Evolutionary conservation across 2,329 filamentous ascomycete species (phyloP).

Genomic region (Penicillium sp.): DNA sequence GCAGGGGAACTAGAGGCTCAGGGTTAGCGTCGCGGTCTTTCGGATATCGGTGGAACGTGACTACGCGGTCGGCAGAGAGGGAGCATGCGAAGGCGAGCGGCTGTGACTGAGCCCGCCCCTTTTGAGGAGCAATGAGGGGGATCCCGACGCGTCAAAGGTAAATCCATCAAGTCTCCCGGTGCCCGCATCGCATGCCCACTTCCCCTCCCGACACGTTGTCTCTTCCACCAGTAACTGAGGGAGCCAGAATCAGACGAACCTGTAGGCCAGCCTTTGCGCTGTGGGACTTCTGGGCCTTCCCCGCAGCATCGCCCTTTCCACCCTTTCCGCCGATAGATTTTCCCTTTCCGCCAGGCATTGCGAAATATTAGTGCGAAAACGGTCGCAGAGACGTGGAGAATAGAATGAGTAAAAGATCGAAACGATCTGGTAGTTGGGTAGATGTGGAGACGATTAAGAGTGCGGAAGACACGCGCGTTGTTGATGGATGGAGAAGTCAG

Average conservation of each 20-base stretch:
- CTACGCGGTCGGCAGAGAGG: neutral
- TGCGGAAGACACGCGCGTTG: constrained; percentile 39
- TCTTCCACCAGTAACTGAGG: neutral
- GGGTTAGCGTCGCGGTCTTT: constrained; percentile 18
- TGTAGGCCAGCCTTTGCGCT: constrained; percentile 93
- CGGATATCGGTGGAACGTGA: neutral
- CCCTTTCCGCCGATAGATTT: constrained; percentile 90
- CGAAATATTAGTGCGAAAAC: constrained; percentile 26
- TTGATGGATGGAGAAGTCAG: constrained; percentile 48
- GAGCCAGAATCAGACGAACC: constrained; percentile 59
- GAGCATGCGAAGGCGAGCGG: constrained; percentile 10
- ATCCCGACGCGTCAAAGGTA: constrained; percentile 21
- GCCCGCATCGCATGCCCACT: constrained; percentile 8
- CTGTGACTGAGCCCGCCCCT: constrained; percentile 4
- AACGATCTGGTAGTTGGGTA: constrained; percentile 26
- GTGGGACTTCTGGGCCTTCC: constrained; percentile 91
- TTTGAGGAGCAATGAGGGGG: constrained; percentile 13
- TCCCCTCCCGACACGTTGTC: neutral
- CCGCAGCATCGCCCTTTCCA: constrained; percentile 76
- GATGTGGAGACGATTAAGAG: constrained; percentile 33
- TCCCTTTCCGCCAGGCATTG: constrained; percentile 88
- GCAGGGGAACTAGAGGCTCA: constrained; percentile 79
- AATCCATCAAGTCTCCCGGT: constrained; percentile 12
- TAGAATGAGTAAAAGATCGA: constrained; percentile 28
- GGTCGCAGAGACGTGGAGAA: constrained; percentile 29